phyloP scores from a whole-genome alignment of 495 filamentous ascomycete genomes.

The Penicillium cinerascens region DNA sequence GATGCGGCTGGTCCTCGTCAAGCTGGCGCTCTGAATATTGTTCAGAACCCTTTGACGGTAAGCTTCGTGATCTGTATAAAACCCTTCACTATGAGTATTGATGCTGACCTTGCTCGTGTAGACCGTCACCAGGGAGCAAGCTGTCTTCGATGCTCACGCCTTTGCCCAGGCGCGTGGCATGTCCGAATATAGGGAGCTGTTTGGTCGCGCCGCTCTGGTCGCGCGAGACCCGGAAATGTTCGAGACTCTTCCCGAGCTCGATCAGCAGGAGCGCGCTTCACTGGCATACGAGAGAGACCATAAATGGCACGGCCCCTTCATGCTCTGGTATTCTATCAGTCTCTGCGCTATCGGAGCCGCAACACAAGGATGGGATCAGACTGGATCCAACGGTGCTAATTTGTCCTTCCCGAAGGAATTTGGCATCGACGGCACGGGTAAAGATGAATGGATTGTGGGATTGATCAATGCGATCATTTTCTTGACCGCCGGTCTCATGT shows the following conservation, averaged over 20 bases:
- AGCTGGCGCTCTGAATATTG: constrained; percentile 33
- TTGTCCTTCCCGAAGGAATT: constrained; percentile 55
- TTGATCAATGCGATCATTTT: constrained; percentile 51
- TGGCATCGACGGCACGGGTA: constrained; percentile 37
- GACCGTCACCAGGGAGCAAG: constrained; percentile 32
- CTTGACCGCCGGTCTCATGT: constrained; percentile 29
- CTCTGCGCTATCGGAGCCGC: constrained; percentile 35
- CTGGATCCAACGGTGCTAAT: constrained; percentile 65
- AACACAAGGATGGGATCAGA: constrained; percentile 61
- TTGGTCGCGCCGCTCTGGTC: constrained; percentile 39
- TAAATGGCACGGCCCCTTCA: constrained; percentile 33
- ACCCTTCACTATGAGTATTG: background rate
- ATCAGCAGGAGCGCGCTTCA: constrained; percentile 17
- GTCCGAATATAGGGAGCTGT: constrained; percentile 39
- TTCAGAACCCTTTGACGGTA: constrained; percentile 44
- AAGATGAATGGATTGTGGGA: constrained; percentile 57
- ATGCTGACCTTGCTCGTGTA: constrained; percentile 10
- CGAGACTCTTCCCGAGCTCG: constrained; percentile 15
- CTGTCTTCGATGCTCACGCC: constrained; percentile 30
- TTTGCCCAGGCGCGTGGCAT: constrained; percentile 40
- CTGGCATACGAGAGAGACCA: constrained; percentile 30
- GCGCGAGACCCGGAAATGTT: constrained; percentile 26
- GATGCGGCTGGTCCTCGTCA: background rate
- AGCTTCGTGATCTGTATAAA: constrained; percentile 10
- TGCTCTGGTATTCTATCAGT: constrained; percentile 35